These are phyloP conservation scores for Cercospora beticola DNA, from an alignment of 2,329 filamentous ascomycete species.

Conservation along the genomic window DNA sequence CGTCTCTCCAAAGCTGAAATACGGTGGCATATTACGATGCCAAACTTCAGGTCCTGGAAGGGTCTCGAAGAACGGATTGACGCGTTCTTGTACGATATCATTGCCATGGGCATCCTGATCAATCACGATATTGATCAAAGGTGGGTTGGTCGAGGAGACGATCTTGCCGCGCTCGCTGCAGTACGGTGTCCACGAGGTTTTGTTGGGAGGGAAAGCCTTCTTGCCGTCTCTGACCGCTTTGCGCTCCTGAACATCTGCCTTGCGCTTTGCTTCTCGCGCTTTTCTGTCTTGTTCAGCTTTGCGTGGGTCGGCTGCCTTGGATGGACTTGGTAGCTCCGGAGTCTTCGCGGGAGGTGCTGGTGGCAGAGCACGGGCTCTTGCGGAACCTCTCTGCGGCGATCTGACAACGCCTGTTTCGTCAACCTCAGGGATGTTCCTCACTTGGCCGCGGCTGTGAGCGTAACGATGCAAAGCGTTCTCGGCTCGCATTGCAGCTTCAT, in stretches of 20 bases:
- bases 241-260: neutral
- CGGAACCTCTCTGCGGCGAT: neutral
- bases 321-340: neutral
- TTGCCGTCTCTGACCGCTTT: neutral
- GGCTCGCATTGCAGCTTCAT: neutral
- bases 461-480: neutral
- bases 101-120: neutral
- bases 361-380: neutral
- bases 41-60: conserved; percentile 34
- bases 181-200: neutral
- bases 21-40: conserved; percentile 33
- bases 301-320: neutral
- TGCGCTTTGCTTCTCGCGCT: conserved; percentile 1
- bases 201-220: neutral
- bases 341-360: neutral
- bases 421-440: neutral
- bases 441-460: neutral
- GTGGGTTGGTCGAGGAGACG: conserved; percentile 24
- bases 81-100: conserved; percentile 1
- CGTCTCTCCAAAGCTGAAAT: conserved; percentile 38
- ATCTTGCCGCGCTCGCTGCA: conserved; percentile 14
- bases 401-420: neutral
- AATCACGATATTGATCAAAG: conserved; percentile 10
- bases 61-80: conserved; percentile 34
- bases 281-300: neutral